Evolutionary conservation across 495 filamentous ascomycete species (phyloP), one percentile per base, ranked within the genome.

Genomic region (Thozetella sp.): DNA sequence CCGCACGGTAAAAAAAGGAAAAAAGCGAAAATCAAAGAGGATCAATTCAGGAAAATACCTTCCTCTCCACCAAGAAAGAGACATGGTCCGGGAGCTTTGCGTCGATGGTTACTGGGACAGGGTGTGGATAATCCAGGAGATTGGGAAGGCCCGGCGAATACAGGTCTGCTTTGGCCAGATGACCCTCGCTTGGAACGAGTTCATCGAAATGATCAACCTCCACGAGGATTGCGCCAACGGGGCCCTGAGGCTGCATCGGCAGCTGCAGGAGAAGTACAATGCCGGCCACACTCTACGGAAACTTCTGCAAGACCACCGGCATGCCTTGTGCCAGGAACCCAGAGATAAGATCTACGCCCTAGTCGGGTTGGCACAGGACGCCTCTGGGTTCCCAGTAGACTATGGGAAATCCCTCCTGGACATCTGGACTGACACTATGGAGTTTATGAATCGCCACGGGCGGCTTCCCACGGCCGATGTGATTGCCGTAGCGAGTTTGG

Each of bases 351-450:
- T 58, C 25, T 58, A 58, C 25, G 56, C 22, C 10, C 45, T 58
- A 19, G 40, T 58, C 22, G 56, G 56, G 19, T 34, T 58, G 17
- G 56, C 56, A 17, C 46, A 22, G 26, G 56, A 58, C 30, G 56
- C 43, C 2, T 4, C 22, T 4, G 22, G 23, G 22, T 58, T 58
- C 34, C 56, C 56, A 11, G 53, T 58, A 22, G 56, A 58, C 25
- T 58, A 58, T 24, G 34, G 25, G 13, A 58, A 58, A 30, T 53
- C 56, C 25, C 56, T 58, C 45, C 4, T 54, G 11, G 56, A 58
- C 2, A 23, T 58, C 20, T 58, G 45, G 56, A 53, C 2, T 3
- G 56, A 58, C 45, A 58, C 56, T 15, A 58, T 58, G 56, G 13
- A 22, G 2, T 58, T 58, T 17, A 17, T 58, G 48, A 58, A 58